phyloP scores from a whole-genome alignment of 441 rosid genomes.

The Iberis amara region DNA sequence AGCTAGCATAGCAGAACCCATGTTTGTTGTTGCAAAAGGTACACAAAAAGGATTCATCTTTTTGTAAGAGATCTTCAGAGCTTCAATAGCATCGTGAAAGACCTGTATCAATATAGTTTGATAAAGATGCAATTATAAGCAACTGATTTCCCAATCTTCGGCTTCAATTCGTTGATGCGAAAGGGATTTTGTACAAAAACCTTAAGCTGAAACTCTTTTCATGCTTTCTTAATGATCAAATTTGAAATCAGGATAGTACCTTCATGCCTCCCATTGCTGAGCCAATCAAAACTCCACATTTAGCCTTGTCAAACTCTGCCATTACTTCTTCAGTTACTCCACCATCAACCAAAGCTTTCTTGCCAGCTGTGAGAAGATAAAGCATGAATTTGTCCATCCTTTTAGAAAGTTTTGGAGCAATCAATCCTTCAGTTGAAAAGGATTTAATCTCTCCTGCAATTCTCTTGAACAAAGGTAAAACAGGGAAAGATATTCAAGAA shows the following conservation, averaged over 20 bases:
- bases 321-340: slow-evolving; percentile 77
- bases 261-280: slow-evolving; percentile 86
- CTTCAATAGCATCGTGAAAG: slow-evolving; percentile 84
- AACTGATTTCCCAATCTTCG: neutral
- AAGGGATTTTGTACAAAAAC: neutral
- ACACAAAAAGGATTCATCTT: slow-evolving; percentile 95
- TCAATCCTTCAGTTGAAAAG: slow-evolving; percentile 84
- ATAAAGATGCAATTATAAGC: slow-evolving; percentile 11
- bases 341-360: slow-evolving; percentile 92
- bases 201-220: slow-evolving; percentile 1
- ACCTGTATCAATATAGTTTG: slow-evolving; percentile 44
- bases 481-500: neutral
- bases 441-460: slow-evolving; percentile 97
- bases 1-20: slow-evolving; percentile 98
- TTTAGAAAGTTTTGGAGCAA: slow-evolving; percentile 85
- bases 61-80: slow-evolving; percentile 73
- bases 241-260: slow-evolving; percentile 33
- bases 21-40: slow-evolving; percentile 91
- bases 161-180: neutral
- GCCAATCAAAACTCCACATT: slow-evolving; percentile 81
- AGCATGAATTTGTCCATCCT: slow-evolving; percentile 99
- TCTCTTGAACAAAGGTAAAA: slow-evolving; percentile 44
- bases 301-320: slow-evolving; percentile 61
- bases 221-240: neutral
- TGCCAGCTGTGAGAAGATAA: slow-evolving; percentile 90